Base-by-base conservation (phyloP, 2,329 filamentous ascomycete genomes). In the Pyrenophora tritici-repentis region DNA sequence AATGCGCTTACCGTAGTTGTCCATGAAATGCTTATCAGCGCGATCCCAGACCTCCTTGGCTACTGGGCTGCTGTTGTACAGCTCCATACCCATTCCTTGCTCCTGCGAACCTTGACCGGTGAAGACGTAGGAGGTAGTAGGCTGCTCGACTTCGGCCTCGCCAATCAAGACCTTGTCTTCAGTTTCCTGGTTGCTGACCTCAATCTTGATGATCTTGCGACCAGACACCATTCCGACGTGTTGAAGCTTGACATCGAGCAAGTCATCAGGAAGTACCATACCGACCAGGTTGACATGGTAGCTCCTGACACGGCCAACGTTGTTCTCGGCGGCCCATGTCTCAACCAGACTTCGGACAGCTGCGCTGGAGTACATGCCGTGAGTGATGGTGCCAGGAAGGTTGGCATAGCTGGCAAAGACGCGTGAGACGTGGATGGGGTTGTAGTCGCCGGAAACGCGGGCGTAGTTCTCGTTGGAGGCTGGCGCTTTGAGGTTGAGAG, bases 71-170 rank as follows among this genome's bases (percentile, higher is more conserved):
- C 88, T 96, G 68, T 83, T 88, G 74, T 99, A 99, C 43, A 99
- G 83, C 70, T 97, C 94, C 94, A 99, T 99, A 77, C 94, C 94
- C 94, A 99, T 99, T 56, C 94, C 94, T 75, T 99, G 94, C 76
- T 99, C 94, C 76, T 99, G 95, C 42, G 92, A 97, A 66, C 94
- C 94, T 76, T 99, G 94, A 48, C 94, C 94, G 58, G 95, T 99
- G 77, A 99, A 99, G 63, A 99, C 91, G 68, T 99, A 99, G 4
- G 94, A 88, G 2, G 93, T 96, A 29, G 94, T 91, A 6, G 95
- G 95, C 74, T 99, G 94, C 77, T 99, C 94, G 51, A 99, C 91
- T 76, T 99, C 94, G 20, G 94, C 94, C 77, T 97, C 93, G 70
- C 91, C 94, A 42, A 96, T 80, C 4, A 99, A 82, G 10, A 99